Conservation (phyloP, 2,329 filamentous ascomycete species). For the Orbilia quercus region DNA sequence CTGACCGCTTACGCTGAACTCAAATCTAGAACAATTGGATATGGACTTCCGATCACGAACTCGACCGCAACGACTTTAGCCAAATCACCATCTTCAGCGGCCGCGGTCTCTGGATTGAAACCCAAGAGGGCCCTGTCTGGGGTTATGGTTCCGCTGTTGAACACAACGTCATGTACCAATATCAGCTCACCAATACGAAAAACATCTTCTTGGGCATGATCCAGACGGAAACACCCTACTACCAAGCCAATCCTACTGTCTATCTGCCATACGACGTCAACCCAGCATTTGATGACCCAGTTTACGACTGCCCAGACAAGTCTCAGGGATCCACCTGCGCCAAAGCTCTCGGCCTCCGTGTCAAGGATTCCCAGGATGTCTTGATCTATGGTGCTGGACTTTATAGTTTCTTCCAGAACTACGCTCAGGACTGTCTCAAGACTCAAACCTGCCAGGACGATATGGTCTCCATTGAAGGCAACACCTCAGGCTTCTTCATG, state of each 20-base stretch:
- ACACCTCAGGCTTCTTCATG: constrained; percentile 62
- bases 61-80: constrained; percentile 60
- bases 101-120: constrained; percentile 63
- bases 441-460: constrained; percentile 58
- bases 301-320: constrained; percentile 57
- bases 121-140: constrained; percentile 61
- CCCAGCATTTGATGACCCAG: constrained; percentile 56
- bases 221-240: constrained; percentile 68
- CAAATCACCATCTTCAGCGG: constrained; percentile 63
- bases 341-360: constrained; percentile 74
- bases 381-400: constrained; percentile 73
- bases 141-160: constrained; percentile 67
- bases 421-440: constrained; percentile 63
- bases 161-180: constrained; percentile 68
- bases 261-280: constrained; percentile 65
- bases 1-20: too few species aligned
- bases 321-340: constrained; percentile 63
- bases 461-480: constrained; percentile 59
- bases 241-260: constrained; percentile 65
- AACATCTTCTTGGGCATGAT: constrained; percentile 68
- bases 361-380: constrained; percentile 70
- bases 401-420: constrained; percentile 77
- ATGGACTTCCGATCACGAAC: constrained; percentile 66
- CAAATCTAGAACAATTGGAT: constrained; percentile 65
- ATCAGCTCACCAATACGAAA: constrained; percentile 66